Conservation (phyloP, 2,329 filamentous ascomycete species). For the Penicillium sp. region DNA sequence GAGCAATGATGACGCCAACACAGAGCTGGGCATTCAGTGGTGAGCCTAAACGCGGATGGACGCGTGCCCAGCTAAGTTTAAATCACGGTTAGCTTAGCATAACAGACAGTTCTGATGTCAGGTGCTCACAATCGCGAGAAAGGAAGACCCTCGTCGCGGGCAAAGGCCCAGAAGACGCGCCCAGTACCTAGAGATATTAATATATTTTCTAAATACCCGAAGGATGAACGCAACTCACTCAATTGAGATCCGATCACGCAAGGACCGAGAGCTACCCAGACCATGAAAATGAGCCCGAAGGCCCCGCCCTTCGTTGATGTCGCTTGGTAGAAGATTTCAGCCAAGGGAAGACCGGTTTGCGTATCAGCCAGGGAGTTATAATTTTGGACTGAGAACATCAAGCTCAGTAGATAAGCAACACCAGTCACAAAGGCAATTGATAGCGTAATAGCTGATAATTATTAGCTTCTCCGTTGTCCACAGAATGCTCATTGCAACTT, state of each 20-base stretch:
- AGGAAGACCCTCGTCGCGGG: slow-evolving; percentile 55
- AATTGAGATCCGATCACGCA: slow-evolving; percentile 41
- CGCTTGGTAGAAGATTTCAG: slow-evolving; percentile 66
- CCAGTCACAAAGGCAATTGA: slow-evolving; percentile 56
- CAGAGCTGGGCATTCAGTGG: slow-evolving; percentile 62
- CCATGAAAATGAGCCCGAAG: slow-evolving; percentile 53
- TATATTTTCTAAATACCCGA: background rate
- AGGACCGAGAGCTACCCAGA: slow-evolving; percentile 39
- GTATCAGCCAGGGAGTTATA: slow-evolving; percentile 47
- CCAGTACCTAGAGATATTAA: slow-evolving; percentile 47
- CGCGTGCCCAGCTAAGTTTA: slow-evolving; percentile 44
- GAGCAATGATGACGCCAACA: slow-evolving; percentile 54
- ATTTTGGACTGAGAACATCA: slow-evolving; percentile 59
- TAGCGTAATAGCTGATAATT: slow-evolving; percentile 47
- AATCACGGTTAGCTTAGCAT: background rate
- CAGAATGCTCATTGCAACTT: slow-evolving; percentile 3
- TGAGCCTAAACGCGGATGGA: slow-evolving; percentile 47
- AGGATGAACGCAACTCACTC: slow-evolving; percentile 17
- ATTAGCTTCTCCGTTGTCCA: slow-evolving; percentile 7
- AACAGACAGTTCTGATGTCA: background rate
- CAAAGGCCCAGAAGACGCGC: slow-evolving; percentile 63
- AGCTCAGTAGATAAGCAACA: slow-evolving; percentile 54
- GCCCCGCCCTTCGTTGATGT: slow-evolving; percentile 57
- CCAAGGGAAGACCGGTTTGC: slow-evolving; percentile 61
- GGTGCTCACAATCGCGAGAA: slow-evolving; percentile 31